Evolutionary conservation across 768 basidiomycete genomes (phyloP).

Genomic region (Scleroderma bovista): DNA sequence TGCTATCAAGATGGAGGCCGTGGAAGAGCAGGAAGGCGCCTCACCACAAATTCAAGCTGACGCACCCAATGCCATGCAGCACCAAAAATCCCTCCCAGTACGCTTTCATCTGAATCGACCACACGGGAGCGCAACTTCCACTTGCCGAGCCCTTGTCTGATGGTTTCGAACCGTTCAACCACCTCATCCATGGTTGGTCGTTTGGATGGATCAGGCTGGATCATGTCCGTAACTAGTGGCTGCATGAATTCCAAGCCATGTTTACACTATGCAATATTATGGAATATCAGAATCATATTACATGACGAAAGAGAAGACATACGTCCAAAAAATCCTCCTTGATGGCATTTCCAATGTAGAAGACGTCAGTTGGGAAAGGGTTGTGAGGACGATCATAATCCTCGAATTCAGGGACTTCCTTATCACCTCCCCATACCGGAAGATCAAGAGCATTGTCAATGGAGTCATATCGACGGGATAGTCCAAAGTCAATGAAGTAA

Average conservation of each 20-base stretch:
- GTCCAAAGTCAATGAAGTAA: not conserved
- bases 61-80: constrained; percentile 21
- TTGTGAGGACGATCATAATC: not conserved
- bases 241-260: constrained; percentile 23
- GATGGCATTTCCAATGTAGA: not conserved
- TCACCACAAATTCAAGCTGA: constrained; percentile 11
- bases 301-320: not conserved
- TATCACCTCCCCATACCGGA: not conserved
- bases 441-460: constrained; percentile 12
- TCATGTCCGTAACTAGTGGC: constrained; percentile 34
- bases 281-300: too few species aligned
- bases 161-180: constrained; percentile 21
- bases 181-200: constrained; percentile 35
- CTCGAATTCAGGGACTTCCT: constrained; percentile 11
- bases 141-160: constrained; percentile 13
- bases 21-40: constrained; percentile 18
- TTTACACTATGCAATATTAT: too few species aligned
- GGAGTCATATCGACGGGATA: constrained; percentile 11
- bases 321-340: not conserved
- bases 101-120: not conserved
- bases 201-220: constrained; percentile 29
- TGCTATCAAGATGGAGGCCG: not conserved
- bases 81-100: not conserved
- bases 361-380: constrained; percentile 7
- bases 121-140: constrained; percentile 27